Conservation (phyloP, 768 basidiomycete genomes). For the Bullera alba region DNA sequence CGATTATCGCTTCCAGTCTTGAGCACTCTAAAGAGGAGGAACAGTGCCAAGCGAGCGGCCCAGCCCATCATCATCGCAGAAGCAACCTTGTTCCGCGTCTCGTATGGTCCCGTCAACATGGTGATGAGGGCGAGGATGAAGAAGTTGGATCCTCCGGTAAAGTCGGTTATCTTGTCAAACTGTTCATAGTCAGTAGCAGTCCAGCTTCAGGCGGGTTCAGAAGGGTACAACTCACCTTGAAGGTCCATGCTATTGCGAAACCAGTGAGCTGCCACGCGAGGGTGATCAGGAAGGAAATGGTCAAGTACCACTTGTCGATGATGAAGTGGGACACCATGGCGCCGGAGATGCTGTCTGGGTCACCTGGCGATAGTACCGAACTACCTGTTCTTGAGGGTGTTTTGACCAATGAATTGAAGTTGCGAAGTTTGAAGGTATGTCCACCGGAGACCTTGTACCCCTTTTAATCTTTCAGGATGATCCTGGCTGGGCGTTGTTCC, state of each 20-base stretch:
- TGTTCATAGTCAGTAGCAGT: slow-evolving; percentile 23
- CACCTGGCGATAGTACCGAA: no score
- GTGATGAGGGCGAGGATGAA: slow-evolving; percentile 61
- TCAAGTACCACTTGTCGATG: slow-evolving; percentile 37
- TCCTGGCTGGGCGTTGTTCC: no score
- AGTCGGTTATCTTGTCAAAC: slow-evolving; percentile 70
- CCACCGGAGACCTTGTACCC: no score
- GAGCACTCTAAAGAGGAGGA: slow-evolving; percentile 63
- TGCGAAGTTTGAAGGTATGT: no score
- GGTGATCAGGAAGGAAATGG: slow-evolving; percentile 37
- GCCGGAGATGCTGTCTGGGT: background rate
- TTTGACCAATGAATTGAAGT: no score
- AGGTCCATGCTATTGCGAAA: slow-evolving; percentile 61
- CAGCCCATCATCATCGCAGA: slow-evolving; percentile 60
- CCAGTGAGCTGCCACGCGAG: slow-evolving; percentile 55
- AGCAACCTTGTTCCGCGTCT: slow-evolving; percentile 48
- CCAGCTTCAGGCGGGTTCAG: background rate
- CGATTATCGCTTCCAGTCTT: slow-evolving; percentile 61
- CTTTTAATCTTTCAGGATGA: no score
- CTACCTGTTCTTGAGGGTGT: no score
- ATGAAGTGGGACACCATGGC: slow-evolving; percentile 10
- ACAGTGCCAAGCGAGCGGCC: slow-evolving; percentile 59
- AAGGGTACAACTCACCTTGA: slow-evolving; percentile 46
- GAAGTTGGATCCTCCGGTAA: slow-evolving; percentile 58
- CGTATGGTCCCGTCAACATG: slow-evolving; percentile 56